Base-by-base conservation (phyloP, 805 yeast genomes). In the Metschnikowia amazonensis region DNA sequence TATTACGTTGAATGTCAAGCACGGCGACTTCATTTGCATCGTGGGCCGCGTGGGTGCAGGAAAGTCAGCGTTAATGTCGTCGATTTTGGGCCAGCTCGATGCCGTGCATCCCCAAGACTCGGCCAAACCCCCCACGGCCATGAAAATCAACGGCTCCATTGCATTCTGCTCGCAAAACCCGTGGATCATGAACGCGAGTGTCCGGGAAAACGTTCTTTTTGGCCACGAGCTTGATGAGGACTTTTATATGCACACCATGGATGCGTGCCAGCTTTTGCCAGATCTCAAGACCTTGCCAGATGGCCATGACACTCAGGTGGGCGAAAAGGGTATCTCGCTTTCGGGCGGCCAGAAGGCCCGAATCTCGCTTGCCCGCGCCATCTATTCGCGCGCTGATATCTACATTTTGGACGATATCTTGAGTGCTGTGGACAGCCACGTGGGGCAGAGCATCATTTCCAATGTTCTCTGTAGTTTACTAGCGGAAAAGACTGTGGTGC, bases 311-410 rank as follows among this genome's bases (percentile, higher is more conserved):
- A 69, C 74, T n/a, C 58, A 64, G 40, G 74, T 70, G n/a, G 75
- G 75, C 5, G 74, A 69, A 45, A 69, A 69, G 51, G 75, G 74
- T 29, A 67, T 69, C 32, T 66, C 75, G 2, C 54, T 70, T 21
- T 64, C 70, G 43, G 75, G 75, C 4, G 75, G 75, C 24, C 74
- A 70, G 50, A 70, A 69, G 48, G 75, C 75, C 3, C 58, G 75
- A 28, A 57, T 70, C 29, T 61, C 73, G 6, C 57, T 70, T 36
- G 75, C 75, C 2, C 58, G 75, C 50, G 74, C 74, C 6, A 73
- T 70, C 4, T 70, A 70, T 47, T 53, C 72, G 3, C 62, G 70
- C 37, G 70, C 74, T 4, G 74, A 67, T 31, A 57, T 68, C 23
- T 67, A 66, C 48, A 50, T 70, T n/a, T 53, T 70, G 16, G 75